These are phyloP conservation scores for Pichia nakasei DNA, from an alignment of 805 yeast genomes.

Conservation along the genomic window DNA sequence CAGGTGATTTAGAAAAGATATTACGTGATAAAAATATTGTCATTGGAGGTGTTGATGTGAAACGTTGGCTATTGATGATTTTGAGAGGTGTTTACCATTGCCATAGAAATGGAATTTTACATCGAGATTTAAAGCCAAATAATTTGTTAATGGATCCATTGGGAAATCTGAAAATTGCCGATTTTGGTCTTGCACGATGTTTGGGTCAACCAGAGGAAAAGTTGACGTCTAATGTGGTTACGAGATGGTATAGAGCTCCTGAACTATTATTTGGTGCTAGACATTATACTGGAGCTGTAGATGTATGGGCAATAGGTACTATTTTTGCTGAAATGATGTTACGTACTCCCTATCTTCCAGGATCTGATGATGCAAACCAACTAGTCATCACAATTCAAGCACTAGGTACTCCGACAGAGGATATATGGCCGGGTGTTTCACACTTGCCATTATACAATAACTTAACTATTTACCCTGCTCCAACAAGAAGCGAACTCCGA, in stretches of 20 bases:
- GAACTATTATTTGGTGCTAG: conserved; percentile 83
- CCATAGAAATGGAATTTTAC: conserved; percentile 83
- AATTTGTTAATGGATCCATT: conserved; percentile 78
- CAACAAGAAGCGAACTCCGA: conserved; percentile 69
- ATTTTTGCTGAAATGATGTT: conserved; percentile 95
- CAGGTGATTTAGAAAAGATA: conserved; percentile 83
- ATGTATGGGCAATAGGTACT: conserved; percentile 93
- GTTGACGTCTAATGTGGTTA: conserved; percentile 88
- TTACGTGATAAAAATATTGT: conserved; percentile 71
- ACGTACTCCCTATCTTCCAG: conserved; percentile 91
- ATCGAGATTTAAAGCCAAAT: conserved; percentile 90
- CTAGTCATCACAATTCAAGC: conserved; percentile 91
- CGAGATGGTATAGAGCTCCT: conserved; percentile 97
- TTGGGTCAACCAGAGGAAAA: conserved; percentile 68
- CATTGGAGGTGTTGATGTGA: conserved; percentile 80
- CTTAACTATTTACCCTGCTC: conserved; percentile 70
- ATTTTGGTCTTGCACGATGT: conserved; percentile 91
- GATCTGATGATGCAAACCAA: conserved; percentile 84
- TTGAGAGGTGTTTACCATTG: conserved; percentile 92
- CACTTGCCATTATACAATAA: conserved; percentile 69
- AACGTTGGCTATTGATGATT: conserved; percentile 92
- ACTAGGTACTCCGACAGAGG: conserved; percentile 91
- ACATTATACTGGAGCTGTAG: conserved; percentile 84
- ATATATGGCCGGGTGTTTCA: conserved; percentile 84
- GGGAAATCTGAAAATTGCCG: conserved; percentile 89